Conservation (phyloP, 2,329 filamentous ascomycete genomes). For the Capronia epimyces region DNA sequence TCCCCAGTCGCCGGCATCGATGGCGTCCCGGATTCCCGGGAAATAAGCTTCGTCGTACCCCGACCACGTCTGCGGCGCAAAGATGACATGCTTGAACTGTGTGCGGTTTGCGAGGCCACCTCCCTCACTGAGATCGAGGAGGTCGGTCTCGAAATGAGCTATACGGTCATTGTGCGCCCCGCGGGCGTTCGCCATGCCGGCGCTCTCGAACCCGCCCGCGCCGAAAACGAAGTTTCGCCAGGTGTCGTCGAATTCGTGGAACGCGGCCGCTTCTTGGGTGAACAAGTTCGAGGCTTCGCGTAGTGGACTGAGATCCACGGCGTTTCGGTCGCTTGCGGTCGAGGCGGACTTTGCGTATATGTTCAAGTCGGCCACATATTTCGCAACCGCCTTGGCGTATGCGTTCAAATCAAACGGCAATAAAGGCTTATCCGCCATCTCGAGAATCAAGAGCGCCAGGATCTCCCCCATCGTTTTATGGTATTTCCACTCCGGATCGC, state of each 20-base stretch:
- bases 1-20: conserved; percentile 66
- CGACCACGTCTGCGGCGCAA: conserved; percentile 75
- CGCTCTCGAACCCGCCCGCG: conserved; percentile 69
- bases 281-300: conserved; percentile 59
- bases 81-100: conserved; percentile 91
- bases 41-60: conserved; percentile 64
- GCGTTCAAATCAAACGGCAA: conserved; percentile 72
- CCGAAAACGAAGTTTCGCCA: conserved; percentile 71
- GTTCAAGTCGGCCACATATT: conserved; percentile 63
- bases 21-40: conserved; percentile 76
- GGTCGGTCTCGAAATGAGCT: conserved; percentile 71
- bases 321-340: conserved; percentile 27
- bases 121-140: conserved; percentile 64
- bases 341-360: conserved; percentile 55
- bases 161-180: conserved; percentile 72
- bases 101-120: conserved; percentile 55
- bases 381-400: conserved; percentile 62
- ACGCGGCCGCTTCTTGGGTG: conserved; percentile 55
- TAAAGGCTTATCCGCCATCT: conserved; percentile 74
- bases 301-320: conserved; percentile 54
- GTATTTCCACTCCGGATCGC: conserved; percentile 77
- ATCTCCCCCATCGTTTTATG: conserved; percentile 75
- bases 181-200: conserved; percentile 61
- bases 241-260: conserved; percentile 66
- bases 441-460: conserved; percentile 74